Percentiles rank a stretch among this genome's conserved stretches.
These are phyloP conservation scores for Salix arbutifolia DNA, from an alignment of 345 rosid genomes.

Conservation along the genomic window DNA sequence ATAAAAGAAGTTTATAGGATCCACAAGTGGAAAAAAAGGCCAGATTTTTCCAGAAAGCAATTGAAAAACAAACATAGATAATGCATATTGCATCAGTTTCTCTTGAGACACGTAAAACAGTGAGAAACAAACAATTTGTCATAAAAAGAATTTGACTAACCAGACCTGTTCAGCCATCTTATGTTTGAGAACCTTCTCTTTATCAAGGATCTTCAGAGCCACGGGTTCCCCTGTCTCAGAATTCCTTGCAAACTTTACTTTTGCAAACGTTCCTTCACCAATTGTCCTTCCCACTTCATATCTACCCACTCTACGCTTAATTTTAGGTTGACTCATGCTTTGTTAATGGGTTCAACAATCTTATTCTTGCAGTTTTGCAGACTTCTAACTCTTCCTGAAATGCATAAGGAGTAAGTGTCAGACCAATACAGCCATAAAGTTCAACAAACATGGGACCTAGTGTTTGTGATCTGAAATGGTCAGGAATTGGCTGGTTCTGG, in stretches of 20 bases:
- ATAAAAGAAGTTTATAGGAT: not conserved
- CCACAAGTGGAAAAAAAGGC: not conserved
- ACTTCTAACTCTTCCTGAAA: slow-evolving; percentile 19
- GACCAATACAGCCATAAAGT: not conserved
- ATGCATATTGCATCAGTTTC: not conserved
- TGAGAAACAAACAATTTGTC: not conserved
- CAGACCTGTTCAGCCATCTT: slow-evolving; percentile 96
- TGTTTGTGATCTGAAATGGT: not conserved
- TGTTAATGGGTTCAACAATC: slow-evolving; percentile 11
- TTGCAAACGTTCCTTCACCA: slow-evolving; percentile 97
- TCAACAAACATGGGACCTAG: not conserved
- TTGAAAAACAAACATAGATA: not conserved
- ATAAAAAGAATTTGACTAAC: not conserved
- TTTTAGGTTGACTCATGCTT: slow-evolving; percentile 60
- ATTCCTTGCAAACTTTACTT: slow-evolving; percentile 91
- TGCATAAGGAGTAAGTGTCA: not conserved
- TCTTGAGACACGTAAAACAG: not conserved
- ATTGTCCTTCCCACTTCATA: slow-evolving; percentile 95
- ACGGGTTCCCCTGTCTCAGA: slow-evolving; percentile 80
- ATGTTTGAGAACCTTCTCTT: slow-evolving; percentile 92
- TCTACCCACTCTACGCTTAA: slow-evolving; percentile 79
- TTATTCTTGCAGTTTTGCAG: slow-evolving; percentile 2
- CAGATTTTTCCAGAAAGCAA: not conserved
- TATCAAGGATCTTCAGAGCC: slow-evolving; percentile 93
- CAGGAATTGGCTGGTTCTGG: not conserved